Evolutionary conservation across 2,329 filamentous ascomycete genomes (phyloP).

Genomic region (Periglandula ipomoeae): DNA sequence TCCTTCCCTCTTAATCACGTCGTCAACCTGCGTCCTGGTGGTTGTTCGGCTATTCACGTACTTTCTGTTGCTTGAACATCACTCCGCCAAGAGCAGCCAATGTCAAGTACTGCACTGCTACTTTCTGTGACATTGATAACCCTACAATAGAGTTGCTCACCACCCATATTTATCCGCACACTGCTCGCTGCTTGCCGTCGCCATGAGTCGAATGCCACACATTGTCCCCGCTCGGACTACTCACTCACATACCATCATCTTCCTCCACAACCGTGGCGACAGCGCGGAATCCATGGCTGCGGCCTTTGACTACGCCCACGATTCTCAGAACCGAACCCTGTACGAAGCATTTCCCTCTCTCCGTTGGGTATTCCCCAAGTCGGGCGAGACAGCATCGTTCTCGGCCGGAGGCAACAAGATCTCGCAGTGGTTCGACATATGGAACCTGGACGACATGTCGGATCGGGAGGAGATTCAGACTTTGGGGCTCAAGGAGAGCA

Average conservation of each 20-base stretch:
- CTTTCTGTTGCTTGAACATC: too few species aligned
- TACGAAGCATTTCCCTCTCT: slow-evolving; percentile 32
- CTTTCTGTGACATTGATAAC: too few species aligned
- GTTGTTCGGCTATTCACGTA: too few species aligned
- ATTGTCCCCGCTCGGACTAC: neutral
- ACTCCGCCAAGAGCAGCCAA: too few species aligned
- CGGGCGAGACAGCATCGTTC: slow-evolving; percentile 22
- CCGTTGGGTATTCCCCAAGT: slow-evolving; percentile 41
- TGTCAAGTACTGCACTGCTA: too few species aligned
- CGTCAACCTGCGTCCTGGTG: too few species aligned
- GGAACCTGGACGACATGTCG: slow-evolving; percentile 29
- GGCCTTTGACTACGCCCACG: slow-evolving; percentile 20
- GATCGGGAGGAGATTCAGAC: slow-evolving; percentile 34
- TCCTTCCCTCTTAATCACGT: too few species aligned
- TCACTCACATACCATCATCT: slow-evolving; percentile 34
- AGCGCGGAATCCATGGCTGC: slow-evolving; percentile 22
- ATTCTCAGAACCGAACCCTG: slow-evolving; percentile 25
- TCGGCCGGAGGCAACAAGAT: slow-evolving; percentile 11
- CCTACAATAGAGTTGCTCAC: too few species aligned
- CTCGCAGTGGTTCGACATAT: slow-evolving; percentile 44
- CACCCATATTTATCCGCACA: neutral
- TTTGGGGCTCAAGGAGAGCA: slow-evolving; percentile 29
- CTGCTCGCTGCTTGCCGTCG: neutral
- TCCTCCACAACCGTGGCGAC: slow-evolving; percentile 37
- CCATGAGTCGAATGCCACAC: neutral